phyloP scores from a whole-genome alignment of 2,329 filamentous ascomycete genomes.

The Dactylellina haptotyla region DNA sequence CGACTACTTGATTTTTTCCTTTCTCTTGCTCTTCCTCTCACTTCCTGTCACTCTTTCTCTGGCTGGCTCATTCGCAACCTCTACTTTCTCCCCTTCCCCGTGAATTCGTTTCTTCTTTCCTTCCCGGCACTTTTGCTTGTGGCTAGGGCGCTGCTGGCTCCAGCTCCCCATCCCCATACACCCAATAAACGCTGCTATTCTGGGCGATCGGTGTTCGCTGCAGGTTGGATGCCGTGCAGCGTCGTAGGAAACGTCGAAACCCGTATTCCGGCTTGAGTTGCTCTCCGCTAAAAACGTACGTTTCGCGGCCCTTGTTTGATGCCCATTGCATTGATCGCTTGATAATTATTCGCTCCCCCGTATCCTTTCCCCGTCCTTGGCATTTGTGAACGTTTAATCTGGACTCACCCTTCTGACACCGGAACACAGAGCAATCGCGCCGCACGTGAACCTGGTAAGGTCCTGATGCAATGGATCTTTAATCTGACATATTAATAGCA shows the following conservation, averaged over 20 bases:
- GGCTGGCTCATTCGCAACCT: too few relatives aligned
- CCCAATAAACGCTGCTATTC: constrained; percentile 34
- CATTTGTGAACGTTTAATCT: constrained; percentile 21
- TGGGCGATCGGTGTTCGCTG: constrained; percentile 37
- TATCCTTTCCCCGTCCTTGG: constrained; percentile 20
- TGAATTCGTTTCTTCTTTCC: constrained; percentile 38
- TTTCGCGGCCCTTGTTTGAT: constrained; percentile 42
- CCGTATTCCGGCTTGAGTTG: constrained; percentile 44
- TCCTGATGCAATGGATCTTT: constrained; percentile 50
- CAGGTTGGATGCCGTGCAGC: constrained; percentile 42
- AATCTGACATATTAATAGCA: constrained; percentile 47
- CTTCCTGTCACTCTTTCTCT: background rate
- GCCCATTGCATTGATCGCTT: background rate
- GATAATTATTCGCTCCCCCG: constrained; percentile 7
- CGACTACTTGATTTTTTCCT: constrained; percentile 17
- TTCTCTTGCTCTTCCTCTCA: constrained; percentile 7
- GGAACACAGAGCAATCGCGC: constrained; percentile 50
- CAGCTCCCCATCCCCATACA: background rate
- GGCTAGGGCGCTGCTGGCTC: constrained; percentile 29
- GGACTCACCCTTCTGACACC: constrained; percentile 12
- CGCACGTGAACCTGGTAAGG: constrained; percentile 53
- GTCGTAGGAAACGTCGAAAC: constrained; percentile 16
- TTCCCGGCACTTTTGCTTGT: constrained; percentile 21
- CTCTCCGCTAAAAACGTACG: constrained; percentile 42
- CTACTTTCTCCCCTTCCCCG: constrained; percentile 35